Conservation (phyloP, 768 basidiomycete species). For the Dentipellis fragilis region DNA sequence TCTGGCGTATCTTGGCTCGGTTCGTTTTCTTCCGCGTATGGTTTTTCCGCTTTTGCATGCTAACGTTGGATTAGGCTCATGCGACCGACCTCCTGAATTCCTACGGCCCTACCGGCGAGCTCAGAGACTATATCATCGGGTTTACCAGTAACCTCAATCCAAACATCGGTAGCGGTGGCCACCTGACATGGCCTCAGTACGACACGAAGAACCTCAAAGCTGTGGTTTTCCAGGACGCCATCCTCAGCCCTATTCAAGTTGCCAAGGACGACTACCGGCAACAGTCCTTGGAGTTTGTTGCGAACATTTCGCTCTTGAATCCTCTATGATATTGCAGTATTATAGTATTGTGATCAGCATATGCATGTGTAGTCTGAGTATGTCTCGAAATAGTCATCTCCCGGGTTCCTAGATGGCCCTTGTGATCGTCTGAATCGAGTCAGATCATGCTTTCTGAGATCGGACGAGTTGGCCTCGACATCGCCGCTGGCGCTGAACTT, state of each 20-base stretch:
- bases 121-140: slow-evolving; percentile 10
- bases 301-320: slow-evolving; percentile 7
- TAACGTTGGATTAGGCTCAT: slow-evolving; percentile 1
- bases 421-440: too few relatives aligned
- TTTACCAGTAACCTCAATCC: slow-evolving; percentile 10
- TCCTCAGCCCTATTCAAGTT: slow-evolving; percentile 1
- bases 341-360: too few relatives aligned
- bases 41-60: background rate
- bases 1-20: slow-evolving; percentile 7
- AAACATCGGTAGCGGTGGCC: slow-evolving; percentile 2
- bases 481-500: too few relatives aligned
- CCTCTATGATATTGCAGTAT: slow-evolving; percentile 7
- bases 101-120: background rate
- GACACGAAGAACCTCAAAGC: slow-evolving; percentile 3
- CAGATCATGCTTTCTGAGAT: too few relatives aligned
- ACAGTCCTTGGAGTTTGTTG: slow-evolving; percentile 1
- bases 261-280: slow-evolving; percentile 8
- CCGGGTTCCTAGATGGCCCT: too few relatives aligned
- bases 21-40: background rate
- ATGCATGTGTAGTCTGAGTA: too few relatives aligned
- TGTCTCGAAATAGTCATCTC: too few relatives aligned
- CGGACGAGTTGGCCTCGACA: too few relatives aligned
- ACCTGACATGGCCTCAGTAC: slow-evolving; percentile 9
- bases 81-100: slow-evolving; percentile 6
- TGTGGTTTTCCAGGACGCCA: slow-evolving; percentile 3